Evolutionary conservation across 1,284 basidiomycete species (phyloP), one percentile per base, ranked within the genome.

Genomic region (Leccinum cinnamomeum): DNA sequence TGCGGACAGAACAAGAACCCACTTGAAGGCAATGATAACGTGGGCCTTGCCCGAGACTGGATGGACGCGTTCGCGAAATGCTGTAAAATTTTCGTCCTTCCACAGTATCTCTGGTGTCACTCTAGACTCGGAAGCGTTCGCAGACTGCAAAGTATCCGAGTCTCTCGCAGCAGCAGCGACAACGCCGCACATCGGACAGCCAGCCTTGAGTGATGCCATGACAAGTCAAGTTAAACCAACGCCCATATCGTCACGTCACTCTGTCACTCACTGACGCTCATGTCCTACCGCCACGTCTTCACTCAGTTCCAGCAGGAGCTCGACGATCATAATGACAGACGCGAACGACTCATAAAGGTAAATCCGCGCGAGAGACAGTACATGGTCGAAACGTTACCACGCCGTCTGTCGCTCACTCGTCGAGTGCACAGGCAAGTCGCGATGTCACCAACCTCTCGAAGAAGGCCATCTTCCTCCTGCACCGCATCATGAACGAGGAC

Each of bases 371-470:
- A 39, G 18, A 35, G 30, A 61, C 18, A 59, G 53, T 54, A 25
- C 41, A 53, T 25, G n/a, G 35, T 37, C 14, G 28, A 48, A 41
- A 53, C 25, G 23, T 37, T n/a, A 7, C 44, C 23, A 39, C 50
- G 20, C n/a, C 20, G 6, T 48, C 57, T 30, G 11, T 57, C 28
- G 46, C 64, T 68, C 58, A 66, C 58, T 23, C 48, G 23, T 59
- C n/a, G 35, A 58, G 51, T 58, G 55, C 53, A 46, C 69, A 91
- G 90, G 81, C 84, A 48, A 89, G 87, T 72, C 85, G 97, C 37
- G 95, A 97, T 75, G 85, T 95, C 66, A 98, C 96, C 14, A 91
- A 88, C 66, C 82, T 92, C n/a, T 95, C 95, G 54, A 99, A 99
- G 76, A 96, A 94, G 77, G 82, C 90, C 71, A 98, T 99, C 65